These are phyloP conservation scores for Xylaria flabelliformis DNA, from an alignment of 495 filamentous ascomycete species.

Conservation along the genomic window DNA sequence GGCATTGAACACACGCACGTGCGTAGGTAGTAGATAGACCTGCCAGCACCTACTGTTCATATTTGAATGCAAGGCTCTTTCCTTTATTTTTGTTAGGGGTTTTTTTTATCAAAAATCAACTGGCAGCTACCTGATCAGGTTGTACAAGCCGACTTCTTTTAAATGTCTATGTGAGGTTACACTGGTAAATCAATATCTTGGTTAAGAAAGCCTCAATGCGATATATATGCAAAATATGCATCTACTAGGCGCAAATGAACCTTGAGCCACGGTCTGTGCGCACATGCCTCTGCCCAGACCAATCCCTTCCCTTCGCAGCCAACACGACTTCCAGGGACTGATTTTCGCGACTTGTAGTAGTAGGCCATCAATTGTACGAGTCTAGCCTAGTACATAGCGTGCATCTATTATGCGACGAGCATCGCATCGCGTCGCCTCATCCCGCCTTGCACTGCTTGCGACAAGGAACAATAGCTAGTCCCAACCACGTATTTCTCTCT, in stretches of 20 bases:
- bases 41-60: background rate
- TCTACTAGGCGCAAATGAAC: background rate
- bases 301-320: conserved; percentile 22
- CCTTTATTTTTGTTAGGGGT: too few species aligned
- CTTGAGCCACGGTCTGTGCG: background rate
- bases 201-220: too few species aligned
- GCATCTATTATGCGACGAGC: conserved; percentile 23
- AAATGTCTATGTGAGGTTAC: too few species aligned
- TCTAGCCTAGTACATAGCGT: background rate
- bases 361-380: conserved; percentile 13
- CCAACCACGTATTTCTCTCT: background rate
- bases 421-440: conserved; percentile 27
- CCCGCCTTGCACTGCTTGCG: conserved; percentile 7
- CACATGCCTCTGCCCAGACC: conserved; percentile 14
- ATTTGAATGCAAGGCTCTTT: background rate
- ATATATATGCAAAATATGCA: background rate
- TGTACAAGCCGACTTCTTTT: too few species aligned
- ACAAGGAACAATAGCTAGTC: background rate
- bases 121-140: background rate
- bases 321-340: conserved; percentile 14
- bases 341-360: conserved; percentile 20
- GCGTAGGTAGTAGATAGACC: background rate
- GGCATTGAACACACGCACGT: background rate
- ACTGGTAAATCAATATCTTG: background rate
- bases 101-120: background rate